Evolutionary conservation across 192 early-diverging fungal species (phyloP).

Genomic region (Coemansia erecta): DNA sequence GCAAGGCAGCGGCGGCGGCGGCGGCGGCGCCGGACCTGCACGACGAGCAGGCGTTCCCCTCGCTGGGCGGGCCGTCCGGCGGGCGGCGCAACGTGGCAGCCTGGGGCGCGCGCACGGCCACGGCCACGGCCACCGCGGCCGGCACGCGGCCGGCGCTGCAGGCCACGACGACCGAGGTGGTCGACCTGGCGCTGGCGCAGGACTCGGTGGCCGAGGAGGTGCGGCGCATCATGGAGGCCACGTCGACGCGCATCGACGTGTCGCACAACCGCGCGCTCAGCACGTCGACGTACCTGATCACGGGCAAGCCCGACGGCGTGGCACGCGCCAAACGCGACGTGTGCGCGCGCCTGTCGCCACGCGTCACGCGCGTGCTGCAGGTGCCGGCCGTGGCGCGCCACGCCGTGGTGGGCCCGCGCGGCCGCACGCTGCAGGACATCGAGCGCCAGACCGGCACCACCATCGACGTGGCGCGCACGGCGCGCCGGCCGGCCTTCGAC

Average conservation of each 20-base stretch:
- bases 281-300: constrained; percentile 80
- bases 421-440: constrained; percentile 74
- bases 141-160: no score
- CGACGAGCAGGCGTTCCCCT: no score
- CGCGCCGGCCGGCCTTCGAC: no score
- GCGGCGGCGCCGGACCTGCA: no score
- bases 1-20: no score
- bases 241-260: constrained; percentile 78
- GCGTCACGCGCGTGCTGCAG: constrained; percentile 58
- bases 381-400: constrained; percentile 81
- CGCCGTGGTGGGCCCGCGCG: constrained; percentile 81
- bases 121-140: no score
- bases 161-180: constrained; percentile 56
- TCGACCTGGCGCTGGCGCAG: constrained; percentile 50
- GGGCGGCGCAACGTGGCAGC: no score
- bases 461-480: constrained; percentile 62
- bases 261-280: constrained; percentile 70
- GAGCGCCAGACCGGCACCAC: constrained; percentile 68
- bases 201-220: constrained; percentile 56
- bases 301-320: constrained; percentile 76
- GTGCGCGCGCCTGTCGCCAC: constrained; percentile 65
- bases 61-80: no score
- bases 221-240: constrained; percentile 61
- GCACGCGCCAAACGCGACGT: constrained; percentile 78
- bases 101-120: no score